Base-by-base conservation (phyloP, 129 eudicot genomes). In the Scalesia atractyloides region DNA sequence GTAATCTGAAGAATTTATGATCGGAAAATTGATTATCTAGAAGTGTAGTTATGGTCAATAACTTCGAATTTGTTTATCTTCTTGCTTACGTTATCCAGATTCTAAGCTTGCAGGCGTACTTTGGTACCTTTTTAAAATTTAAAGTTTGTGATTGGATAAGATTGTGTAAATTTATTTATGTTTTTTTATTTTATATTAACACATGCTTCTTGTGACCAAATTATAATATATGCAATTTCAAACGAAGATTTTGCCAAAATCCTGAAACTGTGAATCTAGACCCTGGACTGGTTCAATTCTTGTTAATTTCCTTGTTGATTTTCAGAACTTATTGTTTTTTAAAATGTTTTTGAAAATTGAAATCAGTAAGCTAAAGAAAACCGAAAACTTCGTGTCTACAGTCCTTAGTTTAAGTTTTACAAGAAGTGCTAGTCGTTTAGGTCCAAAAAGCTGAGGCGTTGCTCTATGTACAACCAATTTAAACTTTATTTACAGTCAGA, bases 21-120 rank as follows among this genome's bases (percentile, higher is more conserved):
- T 19, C 61, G 15, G 61, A 3, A 19, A 19, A 52, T 52, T 52
- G 24, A 52, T 52, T 17, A 16, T 52, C 58, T 52, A 9, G 22
- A 52, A 39, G 9, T 39, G 4, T 54, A 9, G 61, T 54, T 54
- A 54, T 18, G 61, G 14, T 61, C 49, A 61, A 36, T 73, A 26
- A 61, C 62, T 73, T 60, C 13, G 10, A 66, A 36, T 41, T 52
- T 43, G 67, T 56, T 58, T 12, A 16, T 67, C 56, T 37, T 67
- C 13, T 67, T 67, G 41, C 22, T 5, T 30, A 76, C 73, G 65
- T 33, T 66, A 54, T 15, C 17, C 68, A 76, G 68, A 76, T 76
- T 67, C 80, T 76, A 56, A 41, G 74, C 80, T 76, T 76, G 68
- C 19, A 56, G 22, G 16, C 7, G 36, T 67, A 24, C 20, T 17